phyloP scores from a whole-genome alignment of 257 asterid species.

The Capsicum chinense region DNA sequence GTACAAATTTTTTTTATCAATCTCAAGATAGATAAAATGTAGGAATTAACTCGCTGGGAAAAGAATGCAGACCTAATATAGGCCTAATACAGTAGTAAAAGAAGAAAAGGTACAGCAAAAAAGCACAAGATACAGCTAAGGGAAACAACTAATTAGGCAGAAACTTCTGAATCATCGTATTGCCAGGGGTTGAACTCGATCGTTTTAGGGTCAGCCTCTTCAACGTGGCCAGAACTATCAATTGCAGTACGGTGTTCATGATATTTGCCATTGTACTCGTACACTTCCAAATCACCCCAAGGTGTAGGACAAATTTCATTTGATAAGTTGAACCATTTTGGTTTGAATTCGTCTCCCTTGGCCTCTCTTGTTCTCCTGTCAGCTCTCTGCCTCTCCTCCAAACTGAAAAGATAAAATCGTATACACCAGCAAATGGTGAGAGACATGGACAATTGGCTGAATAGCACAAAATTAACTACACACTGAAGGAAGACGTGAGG shows the following conservation, averaged over 20 bases:
- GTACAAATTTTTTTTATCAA: background rate
- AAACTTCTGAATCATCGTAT: slow-evolving; percentile 48
- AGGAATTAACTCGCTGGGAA: slow-evolving; percentile 8
- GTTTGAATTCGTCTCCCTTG: slow-evolving; percentile 65
- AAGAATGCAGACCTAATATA: slow-evolving; percentile 30
- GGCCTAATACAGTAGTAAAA: slow-evolving; percentile 13
- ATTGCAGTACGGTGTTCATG: slow-evolving; percentile 62
- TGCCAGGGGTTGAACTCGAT: slow-evolving; percentile 93
- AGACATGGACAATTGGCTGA: background rate
- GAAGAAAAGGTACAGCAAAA: background rate
- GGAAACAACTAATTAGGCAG: slow-evolving; percentile 16
- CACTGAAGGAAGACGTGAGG: background rate
- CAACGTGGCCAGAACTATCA: slow-evolving; percentile 53
- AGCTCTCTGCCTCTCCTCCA: slow-evolving; percentile 97
- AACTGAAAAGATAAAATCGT: slow-evolving; percentile 38
- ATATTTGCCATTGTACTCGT: slow-evolving; percentile 73
- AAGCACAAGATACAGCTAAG: background rate
- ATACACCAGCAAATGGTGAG: background rate
- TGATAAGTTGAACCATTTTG: slow-evolving; percentile 86
- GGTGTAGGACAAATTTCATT: slow-evolving; percentile 82
- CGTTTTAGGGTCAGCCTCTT: slow-evolving; percentile 43
- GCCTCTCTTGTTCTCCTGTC: slow-evolving; percentile 88
- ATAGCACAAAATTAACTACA: background rate
- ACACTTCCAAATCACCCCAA: slow-evolving; percentile 95
- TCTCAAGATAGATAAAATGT: slow-evolving; percentile 16